phyloP scores from a whole-genome alignment of 108 stramenopile species.

The Cyclostephanos invisitatus region DNA sequence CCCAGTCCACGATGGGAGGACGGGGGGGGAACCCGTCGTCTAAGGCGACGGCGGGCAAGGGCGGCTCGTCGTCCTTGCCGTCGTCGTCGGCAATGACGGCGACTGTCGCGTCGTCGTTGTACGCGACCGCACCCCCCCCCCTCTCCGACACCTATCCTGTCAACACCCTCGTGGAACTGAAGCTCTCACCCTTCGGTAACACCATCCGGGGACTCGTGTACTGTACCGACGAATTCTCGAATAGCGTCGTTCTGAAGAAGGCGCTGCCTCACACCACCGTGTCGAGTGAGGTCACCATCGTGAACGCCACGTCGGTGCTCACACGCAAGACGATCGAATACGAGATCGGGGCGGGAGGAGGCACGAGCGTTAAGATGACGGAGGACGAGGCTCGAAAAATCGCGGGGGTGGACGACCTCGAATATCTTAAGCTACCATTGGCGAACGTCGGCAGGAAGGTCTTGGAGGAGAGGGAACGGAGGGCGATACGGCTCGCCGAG shows the following conservation, averaged over 20 bases:
- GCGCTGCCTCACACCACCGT: conserved; percentile 54
- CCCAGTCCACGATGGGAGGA: conserved; percentile 4
- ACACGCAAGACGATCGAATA: conserved; percentile 38
- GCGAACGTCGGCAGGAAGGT: conserved; percentile 54
- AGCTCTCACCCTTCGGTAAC: conserved; percentile 13
- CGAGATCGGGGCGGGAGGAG: conserved; percentile 5
- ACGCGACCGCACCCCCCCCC: background rate
- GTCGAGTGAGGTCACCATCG: conserved; percentile 40
- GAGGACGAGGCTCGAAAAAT: conserved; percentile 19
- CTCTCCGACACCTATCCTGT: conserved; percentile 43
- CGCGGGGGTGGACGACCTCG: conserved; percentile 26
- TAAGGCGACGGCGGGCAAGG: conserved; percentile 4
- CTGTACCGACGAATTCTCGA: conserved; percentile 72
- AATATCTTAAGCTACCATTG: conserved; percentile 35
- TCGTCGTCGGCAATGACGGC: background rate
- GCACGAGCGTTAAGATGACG: conserved; percentile 14
- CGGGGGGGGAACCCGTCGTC: background rate
- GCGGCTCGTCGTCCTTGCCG: background rate
- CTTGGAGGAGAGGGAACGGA: conserved; percentile 81
- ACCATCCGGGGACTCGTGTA: conserved; percentile 64
- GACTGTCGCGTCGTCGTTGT: background rate
- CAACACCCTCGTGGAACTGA: conserved; percentile 52
- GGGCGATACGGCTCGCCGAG: conserved; percentile 70
- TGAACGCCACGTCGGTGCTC: conserved; percentile 56
- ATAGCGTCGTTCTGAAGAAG: conserved; percentile 63